Evolutionary conservation across 2,329 filamentous ascomycete genomes (phyloP), one percentile per base, ranked within the genome.

Genomic region (Macroventuria anomochaeta): DNA sequence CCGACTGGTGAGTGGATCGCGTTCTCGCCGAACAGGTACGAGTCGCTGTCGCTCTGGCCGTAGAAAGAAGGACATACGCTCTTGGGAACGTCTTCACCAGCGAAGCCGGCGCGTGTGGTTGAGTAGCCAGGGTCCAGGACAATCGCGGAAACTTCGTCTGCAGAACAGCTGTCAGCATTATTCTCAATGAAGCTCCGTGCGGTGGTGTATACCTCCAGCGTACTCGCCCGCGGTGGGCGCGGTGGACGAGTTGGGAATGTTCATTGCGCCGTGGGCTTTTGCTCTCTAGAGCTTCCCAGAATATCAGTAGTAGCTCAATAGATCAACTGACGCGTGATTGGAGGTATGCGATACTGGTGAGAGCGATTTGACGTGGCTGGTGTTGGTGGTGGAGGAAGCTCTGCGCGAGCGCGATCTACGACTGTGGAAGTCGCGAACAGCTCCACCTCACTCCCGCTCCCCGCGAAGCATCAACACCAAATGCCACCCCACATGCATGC

Each of bases 21-120:
- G 75, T 97, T 93, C 73, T 99, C 96, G 77, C 95, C 95, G 68
- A 93, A 97, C 54, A 95, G 75, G 26, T 82, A 76, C 51, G 75
- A 77, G 50, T 79, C 78, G 58, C 79, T 77, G 48, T 80, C 73
- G 33, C 76, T 64, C 15, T 75, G 68, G 57, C 90, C 93, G 78
- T 99, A 99, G 79, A 89, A 91, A 37, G 92, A 95, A 23, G 93
- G 93, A 53, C 96, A 84, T 52, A 97, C 87, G 25, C 91, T 92
- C 80, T 97, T 97, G 65, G 95, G 95, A 0, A 92, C 89, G 78
- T 99, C 95, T 84, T 99, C 96, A 71, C 96, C 95, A 11, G 96
- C 96, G 71, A 97, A 99, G 53, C 95, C 95, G 55, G 93, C 95
- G 77, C 96, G 92, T 33, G 90, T 93, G 64, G 87, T 88, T 71